Evolutionary conservation across 2,329 filamentous ascomycete genomes (phyloP), one percentile per base, ranked within the genome.

Genomic region (Pseudopithomyces chartarum): DNA sequence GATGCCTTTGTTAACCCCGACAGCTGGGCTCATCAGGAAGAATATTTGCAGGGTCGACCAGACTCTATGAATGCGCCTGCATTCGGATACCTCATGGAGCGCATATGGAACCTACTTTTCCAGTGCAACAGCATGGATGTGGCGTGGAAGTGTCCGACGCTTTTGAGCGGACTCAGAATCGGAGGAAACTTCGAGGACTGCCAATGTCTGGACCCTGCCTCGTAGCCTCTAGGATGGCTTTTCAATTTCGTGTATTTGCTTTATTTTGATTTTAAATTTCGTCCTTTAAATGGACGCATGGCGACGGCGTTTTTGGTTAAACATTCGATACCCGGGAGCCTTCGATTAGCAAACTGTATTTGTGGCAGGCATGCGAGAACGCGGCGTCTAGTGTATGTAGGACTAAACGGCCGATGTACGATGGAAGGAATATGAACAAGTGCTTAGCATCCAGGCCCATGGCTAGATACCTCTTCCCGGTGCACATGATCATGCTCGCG

Each of bases 21-120:
- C n/a, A 67, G 62, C 49, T 67, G 65, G 66, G 64, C 65, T 19
- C 64, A 68, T 48, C 42, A 60, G 29, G 53, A 63, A 19, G 46
- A 49, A 26, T 68, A 59, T 44, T 46, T 64, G 29, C 45, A 55
- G 20, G 65, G 61, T 2, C 26, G 64, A 17, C 10, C 20, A 26
- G 63, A 69, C 42, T 56, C 56, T 10, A 57, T 68, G 58, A 57
- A 54, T 34, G 56, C 58, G 29, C 66, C 66, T 0, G 39, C 52
- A 2, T 67, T 69, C 34, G 66, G 65, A n/a, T 67, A 62, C 44
- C 64, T 55, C 3, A 52, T 69, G 52, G 65, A 69, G 53, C 45
- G 66, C 20, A 53, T 63, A 44, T 69, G 66, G 66, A 64, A 65
- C 40, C 34, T 66, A 32, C 49, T 69, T 15, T 54, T 69, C 38